A percentile compares a stretch with the other conserved stretches of the same genome.
These are phyloP conservation scores for Corynascus novoguineensis DNA, from an alignment of 495 filamentous ascomycete species.

Conservation along the genomic window DNA sequence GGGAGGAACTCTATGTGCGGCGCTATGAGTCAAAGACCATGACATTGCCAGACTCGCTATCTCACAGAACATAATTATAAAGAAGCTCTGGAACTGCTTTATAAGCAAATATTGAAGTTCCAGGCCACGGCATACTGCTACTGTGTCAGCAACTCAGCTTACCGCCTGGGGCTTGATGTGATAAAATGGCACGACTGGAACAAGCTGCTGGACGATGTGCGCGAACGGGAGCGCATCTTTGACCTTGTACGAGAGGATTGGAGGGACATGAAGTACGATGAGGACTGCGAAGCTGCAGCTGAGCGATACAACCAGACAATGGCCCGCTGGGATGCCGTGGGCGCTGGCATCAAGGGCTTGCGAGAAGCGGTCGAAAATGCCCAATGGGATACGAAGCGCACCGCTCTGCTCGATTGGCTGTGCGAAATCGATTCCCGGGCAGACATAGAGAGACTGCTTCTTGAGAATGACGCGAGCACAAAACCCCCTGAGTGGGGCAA, in stretches of 20 bases:
- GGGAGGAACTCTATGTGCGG: background rate
- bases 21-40: background rate
- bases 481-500: no score
- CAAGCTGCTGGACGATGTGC: background rate
- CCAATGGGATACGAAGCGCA: background rate
- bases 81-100: background rate
- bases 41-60: background rate
- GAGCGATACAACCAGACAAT: background rate
- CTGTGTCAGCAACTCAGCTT: background rate
- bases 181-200: conserved; percentile 1
- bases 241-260: background rate
- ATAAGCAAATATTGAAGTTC: background rate
- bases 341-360: background rate
- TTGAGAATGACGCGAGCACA: no score
- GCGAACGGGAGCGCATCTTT: background rate
- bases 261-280: background rate
- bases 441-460: no score
- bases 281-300: background rate
- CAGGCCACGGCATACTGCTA: background rate
- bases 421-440: background rate
- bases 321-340: background rate
- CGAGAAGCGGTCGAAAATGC: background rate
- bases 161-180: background rate
- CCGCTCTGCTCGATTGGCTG: background rate
- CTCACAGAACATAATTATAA: background rate